Evolutionary conservation across 179 eudicot species (phyloP).

Genomic region (Carnegiea gigantea): DNA sequence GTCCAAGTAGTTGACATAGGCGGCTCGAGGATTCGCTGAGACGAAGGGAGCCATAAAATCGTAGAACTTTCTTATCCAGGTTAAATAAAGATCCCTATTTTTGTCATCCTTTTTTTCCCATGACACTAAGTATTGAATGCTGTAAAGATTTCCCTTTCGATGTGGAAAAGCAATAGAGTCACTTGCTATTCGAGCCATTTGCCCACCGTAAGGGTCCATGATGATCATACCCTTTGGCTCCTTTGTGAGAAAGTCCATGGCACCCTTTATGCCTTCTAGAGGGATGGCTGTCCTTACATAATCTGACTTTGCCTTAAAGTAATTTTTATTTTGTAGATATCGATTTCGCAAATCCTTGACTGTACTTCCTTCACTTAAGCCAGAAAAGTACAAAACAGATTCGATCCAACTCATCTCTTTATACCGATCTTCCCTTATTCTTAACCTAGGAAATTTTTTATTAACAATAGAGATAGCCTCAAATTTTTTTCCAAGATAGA

Average conservation of each 20-base stretch:
- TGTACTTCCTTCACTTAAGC: not conserved
- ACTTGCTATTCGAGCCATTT: slow-evolving; percentile 39
- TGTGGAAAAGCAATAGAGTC: slow-evolving; percentile 56
- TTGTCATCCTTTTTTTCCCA: slow-evolving; percentile 40
- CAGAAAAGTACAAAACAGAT: not conserved
- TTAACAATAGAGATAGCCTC: slow-evolving; percentile 26
- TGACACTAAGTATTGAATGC: slow-evolving; percentile 43
- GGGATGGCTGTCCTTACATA: slow-evolving; percentile 37
- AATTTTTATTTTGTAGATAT: slow-evolving; percentile 22
- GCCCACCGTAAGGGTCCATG: slow-evolving; percentile 56
- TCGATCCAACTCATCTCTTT: slow-evolving; percentile 11
- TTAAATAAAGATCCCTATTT: slow-evolving; percentile 22
- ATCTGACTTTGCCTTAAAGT: slow-evolving; percentile 58
- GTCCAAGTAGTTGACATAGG: slow-evolving; percentile 53
- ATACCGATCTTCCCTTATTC: not conserved
- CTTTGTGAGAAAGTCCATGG: slow-evolving; percentile 36
- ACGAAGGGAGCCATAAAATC: slow-evolving; percentile 41
- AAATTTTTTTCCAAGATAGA: slow-evolving; percentile 41
- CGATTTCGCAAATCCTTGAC: slow-evolving; percentile 31
- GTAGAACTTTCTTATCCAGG: slow-evolving; percentile 50
- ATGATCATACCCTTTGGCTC: slow-evolving; percentile 52
- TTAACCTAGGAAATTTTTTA: not conserved
- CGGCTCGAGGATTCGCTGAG: slow-evolving; percentile 47
- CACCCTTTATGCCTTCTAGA: slow-evolving; percentile 20
- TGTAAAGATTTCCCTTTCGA: slow-evolving; percentile 42